Conservation (phyloP, 495 filamentous ascomycete species). For the Penicillium egyptiacum region DNA sequence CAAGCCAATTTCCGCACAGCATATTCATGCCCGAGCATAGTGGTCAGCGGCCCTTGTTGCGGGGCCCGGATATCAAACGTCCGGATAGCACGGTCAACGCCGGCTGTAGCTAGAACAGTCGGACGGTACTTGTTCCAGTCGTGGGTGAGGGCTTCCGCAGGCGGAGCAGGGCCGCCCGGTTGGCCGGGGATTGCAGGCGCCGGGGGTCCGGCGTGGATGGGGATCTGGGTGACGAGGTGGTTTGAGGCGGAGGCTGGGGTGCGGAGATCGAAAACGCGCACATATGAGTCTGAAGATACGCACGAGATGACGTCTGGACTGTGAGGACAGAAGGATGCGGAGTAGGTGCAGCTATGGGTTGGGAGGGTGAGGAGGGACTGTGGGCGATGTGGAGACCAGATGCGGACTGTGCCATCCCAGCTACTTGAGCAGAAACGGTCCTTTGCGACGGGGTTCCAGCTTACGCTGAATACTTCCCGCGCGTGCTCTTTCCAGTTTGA, state of each 20-base stretch:
- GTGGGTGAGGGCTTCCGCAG: slow-evolving; percentile 82
- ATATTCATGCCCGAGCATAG: slow-evolving; percentile 85
- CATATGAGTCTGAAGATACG: slow-evolving; percentile 79
- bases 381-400: slow-evolving; percentile 77
- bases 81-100: slow-evolving; percentile 84
- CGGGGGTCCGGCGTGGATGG: slow-evolving; percentile 65
- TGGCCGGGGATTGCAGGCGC: slow-evolving; percentile 38
- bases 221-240: slow-evolving; percentile 74
- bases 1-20: slow-evolving; percentile 82
- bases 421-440: slow-evolving; percentile 82
- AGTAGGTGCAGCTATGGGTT: slow-evolving; percentile 89
- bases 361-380: slow-evolving; percentile 80
- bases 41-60: slow-evolving; percentile 62
- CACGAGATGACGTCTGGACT: slow-evolving; percentile 74
- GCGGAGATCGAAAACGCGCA: slow-evolving; percentile 87
- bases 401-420: slow-evolving; percentile 93
- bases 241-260: slow-evolving; percentile 78
- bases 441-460: slow-evolving; percentile 91
- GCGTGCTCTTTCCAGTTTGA: slow-evolving; percentile 88
- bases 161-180: slow-evolving; percentile 44
- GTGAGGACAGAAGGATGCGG: slow-evolving; percentile 76
- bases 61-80: slow-evolving; percentile 85
- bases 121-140: slow-evolving; percentile 99
- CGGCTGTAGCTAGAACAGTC: slow-evolving; percentile 76
- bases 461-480: slow-evolving; percentile 84